Evolutionary conservation across 2,329 filamentous ascomycete genomes (phyloP).

Genomic region (Alternaria ethzedia): DNA sequence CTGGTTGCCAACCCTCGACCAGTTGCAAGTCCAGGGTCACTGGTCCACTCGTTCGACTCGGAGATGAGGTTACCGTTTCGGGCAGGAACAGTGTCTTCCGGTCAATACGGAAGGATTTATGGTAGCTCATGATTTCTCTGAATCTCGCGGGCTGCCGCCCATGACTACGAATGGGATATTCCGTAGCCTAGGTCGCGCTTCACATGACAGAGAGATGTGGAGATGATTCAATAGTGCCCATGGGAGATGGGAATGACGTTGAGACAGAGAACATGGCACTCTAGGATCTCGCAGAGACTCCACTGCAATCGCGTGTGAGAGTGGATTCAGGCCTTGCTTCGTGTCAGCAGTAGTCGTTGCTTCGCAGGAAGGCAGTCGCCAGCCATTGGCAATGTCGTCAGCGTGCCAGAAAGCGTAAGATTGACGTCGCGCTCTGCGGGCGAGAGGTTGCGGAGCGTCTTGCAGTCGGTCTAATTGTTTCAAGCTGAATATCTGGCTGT

Average conservation of each 20-base stretch:
- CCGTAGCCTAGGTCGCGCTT: background rate
- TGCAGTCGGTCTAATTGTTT: conserved; percentile 12
- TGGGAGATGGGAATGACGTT: conserved; percentile 6
- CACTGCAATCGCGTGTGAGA: background rate
- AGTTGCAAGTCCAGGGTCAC: background rate
- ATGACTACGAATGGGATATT: background rate
- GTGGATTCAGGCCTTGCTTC: background rate
- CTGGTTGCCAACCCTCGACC: background rate
- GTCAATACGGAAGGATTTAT: background rate
- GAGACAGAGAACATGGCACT: background rate
- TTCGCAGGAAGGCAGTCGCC: background rate
- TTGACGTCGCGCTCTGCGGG: conserved; percentile 4
- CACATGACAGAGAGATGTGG: conserved; percentile 1
- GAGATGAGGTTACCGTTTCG: conserved; percentile 2
- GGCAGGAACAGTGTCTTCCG: background rate
- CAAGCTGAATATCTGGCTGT: conserved; percentile 12
- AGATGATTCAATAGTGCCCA: conserved; percentile 6
- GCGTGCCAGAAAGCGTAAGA: background rate
- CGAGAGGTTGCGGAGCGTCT: conserved; percentile 17
- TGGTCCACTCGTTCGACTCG: background rate
- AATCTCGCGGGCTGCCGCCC: background rate
- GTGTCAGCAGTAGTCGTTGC: background rate
- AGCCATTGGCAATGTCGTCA: background rate
- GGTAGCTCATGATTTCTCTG: background rate
- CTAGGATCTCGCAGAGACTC: background rate